Conservation (phyloP, 2,329 filamentous ascomycete species). For the Fusarium hostae region DNA sequence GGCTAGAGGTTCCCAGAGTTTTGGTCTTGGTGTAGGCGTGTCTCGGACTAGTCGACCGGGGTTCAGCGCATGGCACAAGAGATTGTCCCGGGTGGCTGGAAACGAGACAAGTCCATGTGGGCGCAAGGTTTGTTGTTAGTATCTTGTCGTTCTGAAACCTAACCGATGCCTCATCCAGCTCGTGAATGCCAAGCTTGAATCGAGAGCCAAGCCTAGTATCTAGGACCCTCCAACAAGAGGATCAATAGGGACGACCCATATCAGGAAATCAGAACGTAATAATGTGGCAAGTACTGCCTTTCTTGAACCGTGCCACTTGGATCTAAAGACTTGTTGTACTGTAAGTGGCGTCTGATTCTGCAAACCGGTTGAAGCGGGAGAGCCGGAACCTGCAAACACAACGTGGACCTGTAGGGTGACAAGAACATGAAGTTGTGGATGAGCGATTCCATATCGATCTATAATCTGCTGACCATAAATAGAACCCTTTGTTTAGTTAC, state of each 20-base stretch:
- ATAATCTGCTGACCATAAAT: too few relatives aligned
- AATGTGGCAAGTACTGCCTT: conserved; percentile 2
- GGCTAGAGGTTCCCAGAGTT: neutral
- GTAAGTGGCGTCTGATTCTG: neutral
- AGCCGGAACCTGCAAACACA: neutral
- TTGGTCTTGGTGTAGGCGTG: neutral
- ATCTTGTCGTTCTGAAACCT: neutral
- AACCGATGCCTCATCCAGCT: neutral
- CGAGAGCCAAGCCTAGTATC: neutral
- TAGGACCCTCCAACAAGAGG: neutral
- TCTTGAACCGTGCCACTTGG: neutral
- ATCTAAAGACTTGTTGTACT: neutral
- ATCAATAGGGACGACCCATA: neutral
- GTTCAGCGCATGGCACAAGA: neutral
- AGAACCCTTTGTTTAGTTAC: rapidly evolving
- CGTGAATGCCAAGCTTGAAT: neutral
- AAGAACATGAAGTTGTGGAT: neutral
- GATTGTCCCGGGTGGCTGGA: conserved; percentile 24
- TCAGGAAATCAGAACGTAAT: neutral
- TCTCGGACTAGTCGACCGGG: conserved; percentile 3
- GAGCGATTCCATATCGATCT: neutral
- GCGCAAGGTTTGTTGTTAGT: neutral
- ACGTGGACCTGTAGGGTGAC: neutral
- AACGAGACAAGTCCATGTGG: conserved; percentile 10
- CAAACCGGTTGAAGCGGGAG: neutral